Conservation (phyloP, 352 stramenopile species). For the Globisporangium iwayamae region DNA sequence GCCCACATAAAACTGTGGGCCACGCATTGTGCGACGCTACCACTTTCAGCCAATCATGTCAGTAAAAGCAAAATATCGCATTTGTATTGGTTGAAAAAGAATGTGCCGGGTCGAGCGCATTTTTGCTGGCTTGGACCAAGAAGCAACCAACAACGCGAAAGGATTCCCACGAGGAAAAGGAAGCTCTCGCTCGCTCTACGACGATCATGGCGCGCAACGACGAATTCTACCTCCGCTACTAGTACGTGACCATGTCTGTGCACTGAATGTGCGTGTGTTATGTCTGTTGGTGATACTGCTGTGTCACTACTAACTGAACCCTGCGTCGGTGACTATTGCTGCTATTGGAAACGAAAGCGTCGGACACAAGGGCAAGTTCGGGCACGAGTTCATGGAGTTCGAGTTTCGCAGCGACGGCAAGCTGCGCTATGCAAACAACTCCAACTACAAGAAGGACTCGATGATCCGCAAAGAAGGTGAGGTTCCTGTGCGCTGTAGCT, state of each 20-base stretch:
- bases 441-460: constrained; percentile 97
- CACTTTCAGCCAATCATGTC: background rate
- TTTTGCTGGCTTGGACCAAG: background rate
- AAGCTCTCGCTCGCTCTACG: constrained; percentile 1
- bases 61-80: background rate
- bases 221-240: constrained; percentile 89
- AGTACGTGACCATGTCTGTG: constrained; percentile 37
- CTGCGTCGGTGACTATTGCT: background rate
- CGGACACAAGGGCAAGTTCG: constrained; percentile 95
- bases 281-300: background rate
- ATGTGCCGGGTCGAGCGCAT: background rate
- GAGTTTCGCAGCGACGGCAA: constrained; percentile 91
- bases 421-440: constrained; percentile 97
- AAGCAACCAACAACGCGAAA: background rate
- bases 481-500: background rate
- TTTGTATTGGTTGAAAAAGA: background rate
- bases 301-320: background rate
- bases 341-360: constrained; percentile 52
- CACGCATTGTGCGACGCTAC: background rate
- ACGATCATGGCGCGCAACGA: constrained; percentile 56
- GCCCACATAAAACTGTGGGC: no score
- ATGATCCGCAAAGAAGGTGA: constrained; percentile 97
- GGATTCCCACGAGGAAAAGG: constrained; percentile 9
- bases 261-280: background rate
- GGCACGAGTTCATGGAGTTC: constrained; percentile 98